Base-by-base conservation (phyloP, 306 rosid species). In the Cicer bijugum region DNA sequence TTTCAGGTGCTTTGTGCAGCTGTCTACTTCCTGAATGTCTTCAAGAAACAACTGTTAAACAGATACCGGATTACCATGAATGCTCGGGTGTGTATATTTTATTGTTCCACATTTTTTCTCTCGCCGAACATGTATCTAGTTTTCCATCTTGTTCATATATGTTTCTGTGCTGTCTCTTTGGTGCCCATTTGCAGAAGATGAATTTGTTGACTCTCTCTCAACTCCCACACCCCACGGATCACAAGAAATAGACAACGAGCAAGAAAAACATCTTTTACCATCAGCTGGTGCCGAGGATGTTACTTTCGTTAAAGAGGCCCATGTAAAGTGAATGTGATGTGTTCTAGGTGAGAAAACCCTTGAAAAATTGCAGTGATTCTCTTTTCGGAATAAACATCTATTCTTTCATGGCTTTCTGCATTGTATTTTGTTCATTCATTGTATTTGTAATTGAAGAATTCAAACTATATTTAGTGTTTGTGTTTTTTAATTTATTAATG, bases 21-120 rank as follows among this genome's bases (percentile, higher is more conserved):
- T 95, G 99, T 83, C 72, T 95, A 78, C 97, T 95, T 69, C 99
- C 99, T 58, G 99, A 95, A 86, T 86, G 93, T 79, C 91, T 95
- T 78, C 91, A 92, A 90, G 89, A 82, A 59, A 83, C 93, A 39
- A 59, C 84, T 38, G 92, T 95, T 79, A 90, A 91, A 85, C 96
- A 87, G 78, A 64, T 79, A 66, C 97, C 99, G 1, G 97, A 95
- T 77, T 86, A 82, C 82, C 92, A 82, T 14, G 93, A 88, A 2
- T 82, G 67, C 71, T 85, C 92, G 2, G 99, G 99, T 95, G 71
- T 79, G 85, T 81, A 69, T 19, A 71, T 62, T 53, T 57, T 66
- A 15, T 4, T 50, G 62, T 11, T 63, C 61, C 8, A 55, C 37
- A 2, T 48, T 51, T 60, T 62, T 12, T 37, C 37, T 7, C 60